Percentiles rank a stretch among this genome's conserved stretches.
phyloP scores from a whole-genome alignment of 2,329 filamentous ascomycete genomes.

The Fusarium musae region DNA sequence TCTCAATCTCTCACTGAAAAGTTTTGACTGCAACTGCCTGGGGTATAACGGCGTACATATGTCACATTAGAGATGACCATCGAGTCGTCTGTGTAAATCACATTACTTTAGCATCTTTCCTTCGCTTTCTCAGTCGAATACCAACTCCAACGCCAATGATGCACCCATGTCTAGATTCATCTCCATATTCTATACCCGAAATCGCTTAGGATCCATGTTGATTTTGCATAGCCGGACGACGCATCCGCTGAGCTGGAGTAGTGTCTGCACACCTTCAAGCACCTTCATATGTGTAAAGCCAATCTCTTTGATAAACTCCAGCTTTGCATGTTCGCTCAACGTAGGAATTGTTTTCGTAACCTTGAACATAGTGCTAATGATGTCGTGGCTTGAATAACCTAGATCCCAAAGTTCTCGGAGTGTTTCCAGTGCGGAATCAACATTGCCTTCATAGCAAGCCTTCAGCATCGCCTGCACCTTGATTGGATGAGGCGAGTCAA shows the following conservation, averaged over 20 bases:
- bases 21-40: conserved; percentile 13
- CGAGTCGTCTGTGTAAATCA: conserved; percentile 38
- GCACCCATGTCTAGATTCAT: conserved; percentile 8
- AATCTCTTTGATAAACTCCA: conserved; percentile 98
- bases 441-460: conserved; percentile 90
- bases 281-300: conserved; percentile 99
- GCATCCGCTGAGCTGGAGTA: conserved; percentile 93
- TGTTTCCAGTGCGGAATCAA: conserved; percentile 86
- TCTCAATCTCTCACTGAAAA: not conserved
- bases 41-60: conserved; percentile 29
- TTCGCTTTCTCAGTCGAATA: conserved; percentile 33
- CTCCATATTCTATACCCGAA: conserved; percentile 56
- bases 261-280: conserved; percentile 94
- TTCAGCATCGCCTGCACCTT: conserved; percentile 99
- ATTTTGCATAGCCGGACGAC: conserved; percentile 91
- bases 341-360: conserved; percentile 96
- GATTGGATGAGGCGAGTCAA: conserved; percentile 96
- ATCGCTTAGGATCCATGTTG: conserved; percentile 93
- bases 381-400: conserved; percentile 98
- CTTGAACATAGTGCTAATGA: conserved; percentile 98
- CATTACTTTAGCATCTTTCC: conserved; percentile 30
- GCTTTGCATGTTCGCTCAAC: conserved; percentile 91
- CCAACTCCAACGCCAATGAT: conserved; percentile 36
- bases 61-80: conserved; percentile 31
- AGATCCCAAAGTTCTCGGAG: conserved; percentile 93